Evolutionary conservation across 768 basidiomycete species (phyloP).

Genomic region (Amanita molliuscula): DNA sequence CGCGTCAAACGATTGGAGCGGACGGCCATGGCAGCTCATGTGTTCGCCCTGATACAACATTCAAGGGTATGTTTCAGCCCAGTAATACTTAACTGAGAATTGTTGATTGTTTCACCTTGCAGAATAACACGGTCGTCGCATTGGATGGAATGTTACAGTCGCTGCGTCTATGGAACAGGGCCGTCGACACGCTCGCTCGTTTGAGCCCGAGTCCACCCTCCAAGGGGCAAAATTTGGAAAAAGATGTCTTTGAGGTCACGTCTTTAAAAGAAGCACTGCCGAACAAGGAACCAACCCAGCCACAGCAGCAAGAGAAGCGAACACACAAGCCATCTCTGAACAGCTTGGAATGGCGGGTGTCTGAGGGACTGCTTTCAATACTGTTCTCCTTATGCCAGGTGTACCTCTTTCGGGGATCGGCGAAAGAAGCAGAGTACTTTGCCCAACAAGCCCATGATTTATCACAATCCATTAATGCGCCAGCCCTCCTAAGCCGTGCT

Average conservation of each 20-base stretch:
- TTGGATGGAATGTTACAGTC: slow-evolving; percentile 56
- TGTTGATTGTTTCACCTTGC: background rate
- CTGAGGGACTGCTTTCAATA: slow-evolving; percentile 58
- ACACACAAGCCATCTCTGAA: slow-evolving; percentile 19
- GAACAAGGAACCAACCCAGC: slow-evolving; percentile 11
- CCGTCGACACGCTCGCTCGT: slow-evolving; percentile 56
- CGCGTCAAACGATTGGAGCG: slow-evolving; percentile 54
- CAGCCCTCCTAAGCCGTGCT: slow-evolving; percentile 55
- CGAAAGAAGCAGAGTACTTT: slow-evolving; percentile 80
- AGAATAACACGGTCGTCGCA: slow-evolving; percentile 55
- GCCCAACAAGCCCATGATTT: slow-evolving; percentile 67
- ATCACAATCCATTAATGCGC: slow-evolving; percentile 56
- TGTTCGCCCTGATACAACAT: slow-evolving; percentile 60
- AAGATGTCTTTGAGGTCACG: slow-evolving; percentile 52
- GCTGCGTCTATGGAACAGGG: slow-evolving; percentile 73
- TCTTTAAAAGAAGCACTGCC: slow-evolving; percentile 32
- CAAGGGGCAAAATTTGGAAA: slow-evolving; percentile 20
- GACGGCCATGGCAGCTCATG: slow-evolving; percentile 61
- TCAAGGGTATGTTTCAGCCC: slow-evolving; percentile 36
- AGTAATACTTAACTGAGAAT: background rate
- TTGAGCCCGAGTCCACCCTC: slow-evolving; percentile 25
- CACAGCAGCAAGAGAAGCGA: slow-evolving; percentile 9
- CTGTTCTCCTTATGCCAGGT: slow-evolving; percentile 54
- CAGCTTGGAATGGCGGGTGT: slow-evolving; percentile 59
- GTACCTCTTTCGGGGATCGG: slow-evolving; percentile 68